phyloP scores from a whole-genome alignment of 225 moss, liverwort and hornwort genomes.

The Asterella californica region DNA sequence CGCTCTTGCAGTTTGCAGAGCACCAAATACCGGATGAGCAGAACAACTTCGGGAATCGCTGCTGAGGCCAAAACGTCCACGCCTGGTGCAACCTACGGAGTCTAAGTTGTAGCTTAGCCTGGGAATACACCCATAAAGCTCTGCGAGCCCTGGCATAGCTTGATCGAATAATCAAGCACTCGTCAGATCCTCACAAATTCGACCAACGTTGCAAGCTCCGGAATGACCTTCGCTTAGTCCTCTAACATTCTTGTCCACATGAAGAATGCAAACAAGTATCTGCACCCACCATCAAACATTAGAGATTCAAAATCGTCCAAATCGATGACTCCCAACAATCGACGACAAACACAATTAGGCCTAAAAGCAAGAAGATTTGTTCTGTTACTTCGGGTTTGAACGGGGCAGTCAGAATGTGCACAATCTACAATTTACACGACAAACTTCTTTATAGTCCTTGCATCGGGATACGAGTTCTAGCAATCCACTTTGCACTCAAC shows the following conservation, averaged over 20 bases:
- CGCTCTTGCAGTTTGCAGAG: not conserved
- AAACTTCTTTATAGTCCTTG: not conserved
- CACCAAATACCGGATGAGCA: not conserved
- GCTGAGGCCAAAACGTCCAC: not conserved
- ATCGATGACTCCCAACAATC: not conserved
- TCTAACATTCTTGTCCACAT: not conserved
- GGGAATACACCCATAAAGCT: not conserved
- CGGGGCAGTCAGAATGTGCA: not conserved
- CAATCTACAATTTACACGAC: not conserved
- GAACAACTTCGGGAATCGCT: not conserved
- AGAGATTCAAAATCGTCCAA: not conserved
- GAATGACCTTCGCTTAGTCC: not conserved
- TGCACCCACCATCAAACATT: not conserved
- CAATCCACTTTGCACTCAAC: not conserved
- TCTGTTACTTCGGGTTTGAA: not conserved
- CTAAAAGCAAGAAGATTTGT: not conserved
- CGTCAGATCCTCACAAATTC: not conserved
- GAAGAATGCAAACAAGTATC: not conserved
- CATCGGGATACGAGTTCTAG: not conserved
- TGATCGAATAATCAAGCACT: slow-evolving; percentile 2
- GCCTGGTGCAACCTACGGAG: not conserved
- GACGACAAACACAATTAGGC: not conserved
- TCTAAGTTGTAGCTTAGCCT: not conserved
- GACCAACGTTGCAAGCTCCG: not conserved
- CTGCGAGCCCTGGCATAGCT: slow-evolving; percentile 24